Evolutionary conservation across 148 eudicot species (phyloP), one percentile per base, ranked within the genome.

Genomic region (Amaranthus cruentus): DNA sequence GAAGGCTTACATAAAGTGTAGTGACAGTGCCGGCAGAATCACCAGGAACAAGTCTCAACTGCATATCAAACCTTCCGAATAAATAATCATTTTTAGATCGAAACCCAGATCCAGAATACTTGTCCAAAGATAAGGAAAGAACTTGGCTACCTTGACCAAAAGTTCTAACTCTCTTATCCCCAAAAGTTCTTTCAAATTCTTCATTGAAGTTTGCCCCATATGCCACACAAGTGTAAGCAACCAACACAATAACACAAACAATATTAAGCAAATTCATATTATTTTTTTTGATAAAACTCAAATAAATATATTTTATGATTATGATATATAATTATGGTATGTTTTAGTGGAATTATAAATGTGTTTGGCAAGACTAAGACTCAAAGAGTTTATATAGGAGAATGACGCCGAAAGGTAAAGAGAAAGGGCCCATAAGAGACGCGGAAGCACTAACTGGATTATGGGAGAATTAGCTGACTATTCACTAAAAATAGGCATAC

Each of bases 11-110:
- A 28, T 28, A 28, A 28, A 28, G 80, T 8, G 87, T 78, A 59
- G 87, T 85, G 58, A 85, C 87, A 50, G 87, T 85, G 70, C 87
- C 87, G 59, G 87, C 87, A 50, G 87, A 85, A 73, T 85, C 82
- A 49, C 85, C 85, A 10, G 83, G 65, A 12, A 85, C 85, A 6
- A 85, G 77, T 59, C 82, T 82, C 73, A 85, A 71, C 67, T 82
- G 87, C 82, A 85, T 82, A 66, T 85, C 87, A 48, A 85, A 71
- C 78, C 81, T 82, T 10, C 85, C 87, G n/a, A 82, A 85, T 71
- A 85, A 62, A 43, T 85, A 85, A 67, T 74, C 78, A 4, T 64
- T 77, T 47, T 85, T 85, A 3, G 87, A 85, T 6, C 52, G 68
- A 15, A 85, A 85, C 0, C 85, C 87, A 2, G 87, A 85, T 54